Evolutionary conservation across 306 rosid genomes (phyloP).

Genomic region (Fragaria iinumae): DNA sequence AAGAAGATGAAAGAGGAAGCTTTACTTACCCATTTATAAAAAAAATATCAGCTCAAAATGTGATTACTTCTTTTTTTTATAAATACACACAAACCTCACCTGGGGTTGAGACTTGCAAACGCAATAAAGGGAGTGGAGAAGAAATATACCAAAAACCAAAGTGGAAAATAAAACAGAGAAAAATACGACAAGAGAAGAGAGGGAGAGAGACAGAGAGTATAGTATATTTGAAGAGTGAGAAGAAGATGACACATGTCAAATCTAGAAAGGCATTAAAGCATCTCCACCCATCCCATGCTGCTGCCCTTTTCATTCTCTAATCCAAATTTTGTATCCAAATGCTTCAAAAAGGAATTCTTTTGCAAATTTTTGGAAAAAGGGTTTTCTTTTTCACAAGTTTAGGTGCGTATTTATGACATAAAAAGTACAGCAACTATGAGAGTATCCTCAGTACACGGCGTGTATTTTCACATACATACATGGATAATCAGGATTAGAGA

Average conservation of each 20-base stretch:
- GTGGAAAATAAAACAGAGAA: background rate
- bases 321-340: conserved; percentile 23
- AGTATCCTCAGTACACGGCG: too few species aligned
- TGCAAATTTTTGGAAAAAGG: background rate
- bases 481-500: too few species aligned
- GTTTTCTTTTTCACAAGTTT: too few species aligned
- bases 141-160: conserved; percentile 9
- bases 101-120: conserved; percentile 34
- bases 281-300: conserved; percentile 55
- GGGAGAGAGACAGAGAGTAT: background rate
- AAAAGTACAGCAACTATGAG: too few species aligned
- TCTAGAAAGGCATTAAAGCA: conserved; percentile 43
- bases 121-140: conserved; percentile 26
- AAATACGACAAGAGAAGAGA: background rate
- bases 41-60: conserved; percentile 31
- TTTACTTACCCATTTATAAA: conserved; percentile 34
- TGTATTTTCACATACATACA: too few species aligned
- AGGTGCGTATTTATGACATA: background rate
- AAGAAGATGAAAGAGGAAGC: conserved; percentile 20
- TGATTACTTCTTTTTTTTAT: background rate
- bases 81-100: background rate
- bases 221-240: conserved; percentile 26
- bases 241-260: conserved; percentile 52
- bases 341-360: background rate
- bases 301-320: conserved; percentile 41